Conservation (phyloP, 2,329 filamentous ascomycete species). For the Xylariaceae sp. region DNA sequence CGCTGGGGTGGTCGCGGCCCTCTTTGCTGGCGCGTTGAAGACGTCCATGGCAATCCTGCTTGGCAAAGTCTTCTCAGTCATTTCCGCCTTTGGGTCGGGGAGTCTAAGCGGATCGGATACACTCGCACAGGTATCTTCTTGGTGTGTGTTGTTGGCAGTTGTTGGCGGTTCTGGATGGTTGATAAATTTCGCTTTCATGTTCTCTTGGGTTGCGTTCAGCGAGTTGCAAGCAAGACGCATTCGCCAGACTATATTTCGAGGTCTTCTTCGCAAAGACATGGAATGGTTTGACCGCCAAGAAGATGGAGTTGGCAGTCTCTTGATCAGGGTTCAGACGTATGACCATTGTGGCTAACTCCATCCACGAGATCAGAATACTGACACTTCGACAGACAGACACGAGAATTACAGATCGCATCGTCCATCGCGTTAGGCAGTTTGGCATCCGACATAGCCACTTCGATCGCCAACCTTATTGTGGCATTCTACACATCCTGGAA, state of each 20-base stretch:
- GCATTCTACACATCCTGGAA: slow-evolving; percentile 81
- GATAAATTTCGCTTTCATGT: slow-evolving; percentile 61
- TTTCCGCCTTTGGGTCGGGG: slow-evolving; percentile 62
- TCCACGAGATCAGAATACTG: slow-evolving; percentile 9
- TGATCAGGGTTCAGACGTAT: slow-evolving; percentile 71
- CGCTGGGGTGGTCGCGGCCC: slow-evolving; percentile 51
- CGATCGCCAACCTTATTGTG: slow-evolving; percentile 61
- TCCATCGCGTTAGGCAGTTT: slow-evolving; percentile 75
- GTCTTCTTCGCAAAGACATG: slow-evolving; percentile 68
- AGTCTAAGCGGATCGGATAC: slow-evolving; percentile 45
- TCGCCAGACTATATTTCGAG: slow-evolving; percentile 60
- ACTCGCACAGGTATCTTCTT: slow-evolving; percentile 50
- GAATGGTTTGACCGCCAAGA: slow-evolving; percentile 75
- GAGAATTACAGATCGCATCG: slow-evolving; percentile 75
- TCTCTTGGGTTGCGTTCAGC: slow-evolving; percentile 71
- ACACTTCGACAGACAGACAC: slow-evolving; percentile 60
- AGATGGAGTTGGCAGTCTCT: slow-evolving; percentile 67
- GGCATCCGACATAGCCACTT: slow-evolving; percentile 59
- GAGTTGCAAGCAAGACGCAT: slow-evolving; percentile 71
- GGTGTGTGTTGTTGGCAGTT: slow-evolving; percentile 58
- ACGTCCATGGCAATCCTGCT: slow-evolving; percentile 66
- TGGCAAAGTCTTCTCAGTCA: slow-evolving; percentile 69
- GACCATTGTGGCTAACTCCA: too few species aligned
- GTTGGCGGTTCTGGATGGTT: slow-evolving; percentile 65
- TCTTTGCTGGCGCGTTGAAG: slow-evolving; percentile 57